Evolutionary conservation across 2,329 filamentous ascomycete species (phyloP), one percentile per base, ranked within the genome.

Genomic region (Capronia coronata): DNA sequence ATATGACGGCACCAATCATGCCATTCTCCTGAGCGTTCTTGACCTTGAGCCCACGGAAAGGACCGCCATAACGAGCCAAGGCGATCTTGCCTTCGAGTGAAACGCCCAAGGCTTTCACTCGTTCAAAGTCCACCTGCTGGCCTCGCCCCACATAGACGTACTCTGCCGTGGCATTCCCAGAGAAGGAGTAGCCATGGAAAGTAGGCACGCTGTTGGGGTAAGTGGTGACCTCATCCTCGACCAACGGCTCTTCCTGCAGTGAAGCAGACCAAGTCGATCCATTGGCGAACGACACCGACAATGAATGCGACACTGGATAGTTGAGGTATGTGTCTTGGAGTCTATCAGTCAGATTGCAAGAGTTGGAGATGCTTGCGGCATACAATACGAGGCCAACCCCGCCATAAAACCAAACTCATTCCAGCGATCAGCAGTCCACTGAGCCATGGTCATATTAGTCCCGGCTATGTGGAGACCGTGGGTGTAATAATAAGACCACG

Each of bases 131-230:
- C n/a, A 68, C 67, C 46, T 70, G 62, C 39, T 63, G 59, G 2
- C 67, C 68, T 23, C 62, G 60, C 23, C 71, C 70, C 11, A 74
- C 70, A 51, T 73, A 74, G 38, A 73, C 69, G 51, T 71, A 74
- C 61, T 73, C 70, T 25, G 70, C 72, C 51, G 65, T 67, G 30
- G 68, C 72, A 55, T 72, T 67, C 14, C 73, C 73, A 21, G 64
- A 68, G 47, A 66, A 67, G 2, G 70, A 73, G 52, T 75, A 74
- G 32, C 71, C 73, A 54, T 75, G 69, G 55, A 75, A 75, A 10
- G 65, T 69, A 0, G 71, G 68, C 10, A 71, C 65, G 14, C 68
- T 62, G 55, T 73, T 55, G 14, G 58, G 57, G 54, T 61, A 62
- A 25, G 52, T 56, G 1, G 56, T 57, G 4, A 58, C 59, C 9